Base-by-base conservation (phyloP, 75 land plant species). In the Ceratopteris richardii region DNA sequence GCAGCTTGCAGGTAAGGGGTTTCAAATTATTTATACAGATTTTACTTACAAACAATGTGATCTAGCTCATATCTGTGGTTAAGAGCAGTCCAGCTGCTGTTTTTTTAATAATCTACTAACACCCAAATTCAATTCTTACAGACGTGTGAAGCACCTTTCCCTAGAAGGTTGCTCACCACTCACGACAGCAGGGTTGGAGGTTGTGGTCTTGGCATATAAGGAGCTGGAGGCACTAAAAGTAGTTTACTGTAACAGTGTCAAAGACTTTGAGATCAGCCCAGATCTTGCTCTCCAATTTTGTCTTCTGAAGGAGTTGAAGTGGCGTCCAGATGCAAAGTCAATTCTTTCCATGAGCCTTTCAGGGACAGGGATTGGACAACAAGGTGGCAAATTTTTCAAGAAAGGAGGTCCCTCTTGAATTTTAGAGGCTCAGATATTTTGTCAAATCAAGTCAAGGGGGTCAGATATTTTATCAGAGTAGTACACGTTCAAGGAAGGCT, bases 311-410 rank as follows among this genome's bases (percentile, higher is more conserved):
- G 98, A 90, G 68, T 81, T 89, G 24, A 86, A 81, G 39, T 93
- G 98, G 98, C 66, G 87, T 7, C 98, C 96, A 22, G 98, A 90
- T 75, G 60, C 96, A 44, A 82, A 65, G 59, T 81, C 87, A 37
- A 57, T 89, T 28, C 81, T 93, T 17, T 59, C 67, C 26, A 64
- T 69, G 19, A 71, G 76, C 41, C 81, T 92, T 39, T 70, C 44
- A 3, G 90, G 79, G 22, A 85, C 96, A n/a, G 87, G 83, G 31
- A 60, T 93, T 23, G 81, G 98, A 29, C 76, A 83, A 58, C 84
- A 78, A 66, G 96, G 98, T 30, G 81, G 81, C 21, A 75, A 64
- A 44, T 86, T 90, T 66, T 88, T 91, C 63, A 78, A 78, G 51
- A 74, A 53, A 61, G 31, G 25, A 18, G 51, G 51, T 6, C 51